phyloP scores from a whole-genome alignment of 768 basidiomycete species.

The Amanita jacksonii region DNA sequence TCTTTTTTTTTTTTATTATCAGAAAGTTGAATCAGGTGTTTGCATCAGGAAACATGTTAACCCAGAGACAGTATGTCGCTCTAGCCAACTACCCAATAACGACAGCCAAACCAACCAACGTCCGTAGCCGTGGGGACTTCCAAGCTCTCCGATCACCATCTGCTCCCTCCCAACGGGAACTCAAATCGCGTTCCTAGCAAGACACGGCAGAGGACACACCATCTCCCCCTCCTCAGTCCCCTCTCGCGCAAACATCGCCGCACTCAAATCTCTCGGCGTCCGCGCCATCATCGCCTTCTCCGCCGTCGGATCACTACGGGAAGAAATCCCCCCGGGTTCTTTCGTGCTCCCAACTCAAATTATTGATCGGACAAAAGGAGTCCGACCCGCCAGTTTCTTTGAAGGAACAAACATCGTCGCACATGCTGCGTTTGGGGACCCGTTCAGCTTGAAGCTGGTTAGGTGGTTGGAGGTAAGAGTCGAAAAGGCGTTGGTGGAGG shows the following conservation, averaged over 20 bases:
- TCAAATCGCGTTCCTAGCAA: slow-evolving; percentile 80
- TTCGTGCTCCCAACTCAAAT: slow-evolving; percentile 86
- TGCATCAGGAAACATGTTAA: slow-evolving; percentile 56
- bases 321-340: slow-evolving; percentile 86
- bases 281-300: slow-evolving; percentile 88
- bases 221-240: slow-evolving; percentile 78
- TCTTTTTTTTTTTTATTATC: background rate
- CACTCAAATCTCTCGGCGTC: slow-evolving; percentile 86
- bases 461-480: slow-evolving; percentile 61
- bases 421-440: slow-evolving; percentile 92
- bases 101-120: background rate
- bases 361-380: slow-evolving; percentile 93
- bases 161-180: slow-evolving; percentile 75
- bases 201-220: slow-evolving; percentile 79
- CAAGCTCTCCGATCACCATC: slow-evolving; percentile 90
- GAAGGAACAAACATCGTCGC: slow-evolving; percentile 75
- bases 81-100: background rate
- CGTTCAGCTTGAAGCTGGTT: slow-evolving; percentile 61
- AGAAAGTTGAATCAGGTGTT: too few relatives aligned
- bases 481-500: slow-evolving; percentile 47
- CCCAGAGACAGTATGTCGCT: slow-evolving; percentile 61
- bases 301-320: slow-evolving; percentile 89
- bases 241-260: slow-evolving; percentile 87
- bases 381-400: slow-evolving; percentile 86
- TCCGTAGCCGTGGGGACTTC: slow-evolving; percentile 82